Evolutionary conservation across 2,329 filamentous ascomycete species (phyloP).

Genomic region (Salinomyces thailandicus): DNA sequence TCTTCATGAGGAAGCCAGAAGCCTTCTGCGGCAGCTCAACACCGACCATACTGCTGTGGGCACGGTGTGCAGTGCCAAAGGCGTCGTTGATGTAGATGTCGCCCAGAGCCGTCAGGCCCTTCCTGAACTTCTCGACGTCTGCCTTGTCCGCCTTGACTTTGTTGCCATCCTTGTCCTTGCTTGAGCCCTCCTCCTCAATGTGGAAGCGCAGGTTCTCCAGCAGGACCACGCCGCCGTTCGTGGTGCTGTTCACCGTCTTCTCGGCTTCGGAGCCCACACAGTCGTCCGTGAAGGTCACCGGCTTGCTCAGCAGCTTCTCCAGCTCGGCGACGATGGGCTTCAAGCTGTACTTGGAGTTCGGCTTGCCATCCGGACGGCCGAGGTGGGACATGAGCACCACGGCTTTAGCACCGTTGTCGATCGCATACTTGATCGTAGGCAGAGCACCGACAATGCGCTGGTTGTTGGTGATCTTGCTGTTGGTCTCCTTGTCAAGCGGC

Average conservation of each 20-base stretch:
- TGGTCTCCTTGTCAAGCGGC: slow-evolving; percentile 78
- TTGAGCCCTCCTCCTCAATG: slow-evolving; percentile 93
- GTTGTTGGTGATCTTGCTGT: slow-evolving; percentile 79
- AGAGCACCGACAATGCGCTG: slow-evolving; percentile 91
- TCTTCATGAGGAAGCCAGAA: slow-evolving; percentile 98
- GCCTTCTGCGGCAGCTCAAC: slow-evolving; percentile 93
- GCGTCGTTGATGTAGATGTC: slow-evolving; percentile 98
- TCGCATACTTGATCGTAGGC: slow-evolving; percentile 32
- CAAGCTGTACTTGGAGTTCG: slow-evolving; percentile 87
- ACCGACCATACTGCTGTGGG: slow-evolving; percentile 98
- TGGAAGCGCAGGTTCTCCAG: slow-evolving; percentile 99
- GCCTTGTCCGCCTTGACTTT: slow-evolving; percentile 97
- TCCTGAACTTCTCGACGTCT: slow-evolving; percentile 86
- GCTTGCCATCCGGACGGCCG: slow-evolving; percentile 83
- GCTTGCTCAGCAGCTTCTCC: slow-evolving; percentile 66
- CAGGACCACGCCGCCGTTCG: slow-evolving; percentile 71
- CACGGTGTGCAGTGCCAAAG: slow-evolving; percentile 95
- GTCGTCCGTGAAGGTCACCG: slow-evolving; percentile 80
- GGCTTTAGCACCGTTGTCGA: slow-evolving; percentile 41
- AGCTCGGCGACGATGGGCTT: slow-evolving; percentile 78
- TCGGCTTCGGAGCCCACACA: slow-evolving; percentile 85
- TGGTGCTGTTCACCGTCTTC: slow-evolving; percentile 74
- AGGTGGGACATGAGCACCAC: slow-evolving; percentile 98
- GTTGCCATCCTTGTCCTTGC: slow-evolving; percentile 86
- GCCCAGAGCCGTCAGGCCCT: slow-evolving; percentile 85